Evolutionary conservation across 768 basidiomycete species (phyloP).

Genomic region (Trametes sanguinea): DNA sequence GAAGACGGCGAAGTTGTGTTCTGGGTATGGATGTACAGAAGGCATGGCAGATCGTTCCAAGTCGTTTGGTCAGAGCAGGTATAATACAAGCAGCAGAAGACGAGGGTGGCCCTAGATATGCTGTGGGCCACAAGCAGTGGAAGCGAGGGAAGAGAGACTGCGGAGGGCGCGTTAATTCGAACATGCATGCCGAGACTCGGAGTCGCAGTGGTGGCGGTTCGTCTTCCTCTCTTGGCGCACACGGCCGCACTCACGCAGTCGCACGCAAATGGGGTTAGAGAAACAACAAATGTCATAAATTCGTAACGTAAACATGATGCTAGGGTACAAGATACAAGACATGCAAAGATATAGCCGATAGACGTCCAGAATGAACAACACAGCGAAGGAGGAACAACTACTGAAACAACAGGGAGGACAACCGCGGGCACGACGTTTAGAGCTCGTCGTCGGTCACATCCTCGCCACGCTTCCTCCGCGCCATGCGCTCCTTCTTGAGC

Average conservation of each 20-base stretch:
- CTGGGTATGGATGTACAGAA: conserved; percentile 15
- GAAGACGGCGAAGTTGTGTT: conserved; percentile 28
- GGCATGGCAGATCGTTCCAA: conserved; percentile 22
- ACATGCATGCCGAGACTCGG: conserved; percentile 9
- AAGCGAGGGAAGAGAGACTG: not conserved
- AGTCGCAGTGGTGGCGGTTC: conserved; percentile 10
- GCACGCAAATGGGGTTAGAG: not conserved
- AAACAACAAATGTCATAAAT: conserved; percentile 21
- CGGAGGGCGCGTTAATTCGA: not conserved
- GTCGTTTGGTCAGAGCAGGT: conserved; percentile 9
- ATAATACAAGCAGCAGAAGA: conserved; percentile 10
- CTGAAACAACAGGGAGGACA: conserved; percentile 21
- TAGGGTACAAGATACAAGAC: conserved; percentile 30
- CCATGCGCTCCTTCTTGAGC: conserved; percentile 95
- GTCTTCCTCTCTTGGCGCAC: conserved; percentile 10
- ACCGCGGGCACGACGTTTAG: conserved; percentile 30
- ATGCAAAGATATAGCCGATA: conserved; percentile 22
- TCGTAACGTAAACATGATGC: conserved; percentile 26
- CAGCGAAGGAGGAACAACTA: conserved; percentile 27
- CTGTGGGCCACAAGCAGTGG: conserved; percentile 11
- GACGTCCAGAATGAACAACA: conserved; percentile 28
- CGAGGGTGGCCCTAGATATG: not conserved
- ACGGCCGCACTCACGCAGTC: not conserved
- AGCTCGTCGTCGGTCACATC: conserved; percentile 66
- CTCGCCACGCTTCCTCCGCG: conserved; percentile 84